Evolutionary conservation across 805 yeast species (phyloP).

Genomic region (Ascoidea rubescens): DNA sequence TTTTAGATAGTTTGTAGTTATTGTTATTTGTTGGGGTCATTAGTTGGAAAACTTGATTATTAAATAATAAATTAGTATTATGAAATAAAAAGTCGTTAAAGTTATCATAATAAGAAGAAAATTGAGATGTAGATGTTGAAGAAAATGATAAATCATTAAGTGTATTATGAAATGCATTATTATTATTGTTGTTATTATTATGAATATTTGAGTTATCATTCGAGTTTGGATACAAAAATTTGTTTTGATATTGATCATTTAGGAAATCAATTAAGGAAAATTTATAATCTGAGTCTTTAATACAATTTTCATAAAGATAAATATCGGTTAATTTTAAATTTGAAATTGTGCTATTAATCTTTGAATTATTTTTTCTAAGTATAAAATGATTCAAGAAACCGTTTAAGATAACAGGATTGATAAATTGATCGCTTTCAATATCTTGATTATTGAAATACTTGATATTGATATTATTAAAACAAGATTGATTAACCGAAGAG

Average conservation of each 20-base stretch:
- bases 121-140: constrained; percentile 3
- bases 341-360: constrained; percentile 1
- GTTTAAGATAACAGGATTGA: constrained; percentile 7
- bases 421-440: constrained; percentile 6
- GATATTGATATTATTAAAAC: constrained; percentile 3
- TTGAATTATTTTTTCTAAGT: constrained; percentile 4
- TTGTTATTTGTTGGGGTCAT: constrained; percentile 4
- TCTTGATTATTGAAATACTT: constrained; percentile 7
- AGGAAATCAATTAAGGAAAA: too few relatives aligned
- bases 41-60: constrained; percentile 8
- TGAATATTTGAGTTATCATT: not conserved
- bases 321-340: constrained; percentile 3
- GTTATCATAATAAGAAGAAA: constrained; percentile 5
- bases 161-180: not conserved
- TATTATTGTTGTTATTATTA: not conserved
- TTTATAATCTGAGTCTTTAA: not conserved
- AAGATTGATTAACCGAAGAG: not conserved
- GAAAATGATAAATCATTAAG: not conserved
- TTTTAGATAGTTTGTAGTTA: constrained; percentile 4
- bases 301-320: not conserved
- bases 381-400: constrained; percentile 5
- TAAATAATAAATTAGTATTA: constrained; percentile 6
- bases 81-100: constrained; percentile 6
- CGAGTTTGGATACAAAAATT: constrained; percentile 1
- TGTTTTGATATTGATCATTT: not conserved